A percentile compares a stretch with the other conserved stretches of the same genome.
Evolutionary conservation across 805 yeast genomes (phyloP).

Genomic region (Barnettozyma californica): DNA sequence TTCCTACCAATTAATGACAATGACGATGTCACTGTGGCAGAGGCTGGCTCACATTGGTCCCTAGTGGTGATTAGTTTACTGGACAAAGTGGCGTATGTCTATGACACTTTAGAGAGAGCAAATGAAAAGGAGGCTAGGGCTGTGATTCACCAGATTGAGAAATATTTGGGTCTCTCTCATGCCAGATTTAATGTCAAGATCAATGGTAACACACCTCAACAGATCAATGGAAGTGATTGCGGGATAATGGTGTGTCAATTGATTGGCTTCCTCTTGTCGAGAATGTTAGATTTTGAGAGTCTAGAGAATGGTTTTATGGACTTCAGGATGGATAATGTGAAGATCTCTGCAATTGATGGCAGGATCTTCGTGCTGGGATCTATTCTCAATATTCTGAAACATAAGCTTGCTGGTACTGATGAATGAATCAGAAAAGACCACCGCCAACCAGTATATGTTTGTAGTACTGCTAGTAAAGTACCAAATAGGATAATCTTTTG

Average conservation of each 20-base stretch:
- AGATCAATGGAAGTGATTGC: conserved; percentile 61
- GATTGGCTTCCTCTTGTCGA: conserved; percentile 30
- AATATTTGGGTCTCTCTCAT: conserved; percentile 12
- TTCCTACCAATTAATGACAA: conserved; percentile 68
- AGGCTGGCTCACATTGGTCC: conserved; percentile 78
- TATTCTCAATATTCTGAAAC: conserved; percentile 25
- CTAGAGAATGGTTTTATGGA: conserved; percentile 28
- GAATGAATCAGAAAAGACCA: not conserved
- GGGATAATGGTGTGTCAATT: conserved; percentile 38
- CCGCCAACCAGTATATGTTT: too few relatives aligned
- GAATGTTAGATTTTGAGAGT: conserved; percentile 27
- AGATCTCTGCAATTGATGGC: conserved; percentile 44
- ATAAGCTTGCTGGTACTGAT: conserved; percentile 9
- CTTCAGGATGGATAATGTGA: conserved; percentile 35
- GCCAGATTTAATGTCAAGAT: conserved; percentile 21
- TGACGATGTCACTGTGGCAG: conserved; percentile 51
- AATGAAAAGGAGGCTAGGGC: conserved; percentile 21
- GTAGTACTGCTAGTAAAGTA: too few relatives aligned
- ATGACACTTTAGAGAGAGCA: conserved; percentile 44
- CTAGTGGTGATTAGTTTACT: conserved; percentile 46
- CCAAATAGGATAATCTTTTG: too few relatives aligned
- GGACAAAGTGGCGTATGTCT: conserved; percentile 45
- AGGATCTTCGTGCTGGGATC: conserved; percentile 39
- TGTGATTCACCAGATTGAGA: conserved; percentile 21
- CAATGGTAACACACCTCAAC: conserved; percentile 43